A percentile compares a stretch with the other conserved stretches of the same genome.
These are phyloP conservation scores for Cladosporium oxysporum DNA, from an alignment of 2,329 filamentous ascomycete genomes.

Conservation along the genomic window DNA sequence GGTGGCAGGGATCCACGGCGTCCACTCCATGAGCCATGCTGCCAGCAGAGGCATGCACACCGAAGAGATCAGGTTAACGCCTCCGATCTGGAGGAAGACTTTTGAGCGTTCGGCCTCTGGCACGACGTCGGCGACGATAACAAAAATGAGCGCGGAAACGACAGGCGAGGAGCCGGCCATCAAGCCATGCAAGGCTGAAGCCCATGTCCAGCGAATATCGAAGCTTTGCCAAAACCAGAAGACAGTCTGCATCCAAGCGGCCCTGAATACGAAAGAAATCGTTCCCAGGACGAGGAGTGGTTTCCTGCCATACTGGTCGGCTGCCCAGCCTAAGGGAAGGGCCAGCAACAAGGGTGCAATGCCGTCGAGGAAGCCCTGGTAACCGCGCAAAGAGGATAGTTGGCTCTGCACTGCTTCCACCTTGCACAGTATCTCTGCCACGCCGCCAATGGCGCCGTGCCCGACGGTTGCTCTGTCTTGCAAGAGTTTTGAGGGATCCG, in stretches of 20 bases:
- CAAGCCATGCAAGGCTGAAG: conserved; percentile 34
- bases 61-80: conserved; percentile 30
- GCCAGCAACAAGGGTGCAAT: conserved; percentile 43
- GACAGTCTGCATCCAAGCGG: conserved; percentile 36
- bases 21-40: conserved; percentile 38
- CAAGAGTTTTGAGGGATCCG: conserved; percentile 36
- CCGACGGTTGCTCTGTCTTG: conserved; percentile 30
- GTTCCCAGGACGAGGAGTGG: conserved; percentile 35
- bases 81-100: conserved; percentile 36
- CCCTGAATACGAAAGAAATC: conserved; percentile 28
- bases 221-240: conserved; percentile 40
- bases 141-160: conserved; percentile 32
- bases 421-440: conserved; percentile 53
- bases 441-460: conserved; percentile 36
- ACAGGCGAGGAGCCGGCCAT: conserved; percentile 34
- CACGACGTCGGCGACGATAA: conserved; percentile 36
- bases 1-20: conserved; percentile 38
- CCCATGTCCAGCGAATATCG: conserved; percentile 36
- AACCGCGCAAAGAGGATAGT: conserved; percentile 55
- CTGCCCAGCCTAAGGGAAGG: conserved; percentile 39
- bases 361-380: conserved; percentile 48
- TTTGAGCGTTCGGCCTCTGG: conserved; percentile 31
- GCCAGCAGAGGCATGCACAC: conserved; percentile 37
- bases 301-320: conserved; percentile 39
- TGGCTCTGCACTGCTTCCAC: conserved; percentile 51